Conservation (phyloP, 345 rosid species). For the Crucihimalaya himalaica region DNA sequence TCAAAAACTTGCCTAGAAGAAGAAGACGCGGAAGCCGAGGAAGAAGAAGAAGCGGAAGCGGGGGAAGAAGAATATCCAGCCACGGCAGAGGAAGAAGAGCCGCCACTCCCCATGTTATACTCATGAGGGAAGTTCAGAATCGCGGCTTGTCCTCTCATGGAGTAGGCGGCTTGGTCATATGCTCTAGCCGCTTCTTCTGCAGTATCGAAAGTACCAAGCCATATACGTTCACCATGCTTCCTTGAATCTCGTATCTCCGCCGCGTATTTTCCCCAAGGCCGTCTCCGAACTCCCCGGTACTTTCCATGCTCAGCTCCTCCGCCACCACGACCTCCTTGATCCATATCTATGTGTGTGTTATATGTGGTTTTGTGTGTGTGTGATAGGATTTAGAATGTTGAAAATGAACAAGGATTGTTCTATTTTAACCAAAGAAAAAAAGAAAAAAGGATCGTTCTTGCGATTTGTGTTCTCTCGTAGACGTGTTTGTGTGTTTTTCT, state of each 20-base stretch:
- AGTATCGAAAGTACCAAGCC: slow-evolving; percentile 89
- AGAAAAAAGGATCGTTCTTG: slow-evolving; percentile 13
- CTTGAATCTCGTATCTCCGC: slow-evolving; percentile 88
- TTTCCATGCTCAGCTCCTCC: slow-evolving; percentile 38
- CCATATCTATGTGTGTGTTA: no score
- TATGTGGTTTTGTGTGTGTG: not conserved
- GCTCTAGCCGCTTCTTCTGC: slow-evolving; percentile 95
- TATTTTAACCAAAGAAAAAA: no score
- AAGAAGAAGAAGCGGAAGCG: slow-evolving; percentile 26
- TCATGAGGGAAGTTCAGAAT: slow-evolving; percentile 77
- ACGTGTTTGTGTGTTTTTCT: slow-evolving; percentile 26
- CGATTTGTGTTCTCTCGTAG: not conserved
- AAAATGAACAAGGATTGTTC: not conserved
- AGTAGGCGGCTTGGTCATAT: slow-evolving; percentile 77
- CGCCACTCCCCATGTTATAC: slow-evolving; percentile 50
- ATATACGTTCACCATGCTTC: slow-evolving; percentile 73
- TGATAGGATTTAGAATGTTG: not conserved
- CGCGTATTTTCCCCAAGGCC: slow-evolving; percentile 96
- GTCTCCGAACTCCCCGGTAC: slow-evolving; percentile 74
- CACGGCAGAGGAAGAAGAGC: slow-evolving; percentile 2
- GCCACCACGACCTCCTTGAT: slow-evolving; percentile 37
- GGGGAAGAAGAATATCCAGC: slow-evolving; percentile 35
- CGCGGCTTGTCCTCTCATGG: slow-evolving; percentile 84
- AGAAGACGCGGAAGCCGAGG: slow-evolving; percentile 42
- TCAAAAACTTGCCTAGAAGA: slow-evolving; percentile 68